Percentiles rank a stretch among this genome's conserved stretches.
Evolutionary conservation across 2,329 filamentous ascomycete species (phyloP).

Genomic region (Phialemoniopsis sp.): DNA sequence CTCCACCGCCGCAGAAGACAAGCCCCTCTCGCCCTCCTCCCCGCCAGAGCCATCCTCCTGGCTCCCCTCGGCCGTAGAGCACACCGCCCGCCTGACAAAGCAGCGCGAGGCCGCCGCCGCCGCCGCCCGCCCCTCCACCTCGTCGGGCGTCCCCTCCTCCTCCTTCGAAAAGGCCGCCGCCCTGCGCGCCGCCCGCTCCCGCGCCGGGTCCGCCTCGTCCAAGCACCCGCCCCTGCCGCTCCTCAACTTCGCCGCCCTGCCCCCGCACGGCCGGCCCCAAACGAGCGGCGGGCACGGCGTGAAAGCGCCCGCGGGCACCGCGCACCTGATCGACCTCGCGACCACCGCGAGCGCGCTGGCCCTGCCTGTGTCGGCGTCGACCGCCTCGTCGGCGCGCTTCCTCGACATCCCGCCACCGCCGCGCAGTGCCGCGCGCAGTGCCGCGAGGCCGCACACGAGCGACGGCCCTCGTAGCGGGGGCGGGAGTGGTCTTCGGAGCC

Average conservation of each 20-base stretch:
- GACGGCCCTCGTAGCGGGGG: not conserved
- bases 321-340: conserved; percentile 43
- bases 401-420: not conserved
- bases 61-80: conserved; percentile 30
- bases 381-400: not conserved
- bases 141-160: conserved; percentile 6
- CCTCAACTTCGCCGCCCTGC: conserved; percentile 62
- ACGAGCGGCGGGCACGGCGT: conserved; percentile 40
- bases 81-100: conserved; percentile 14
- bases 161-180: not conserved
- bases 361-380: too few relatives aligned
- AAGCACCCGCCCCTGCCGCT: conserved; percentile 42
- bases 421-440: too few relatives aligned
- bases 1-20: too few relatives aligned
- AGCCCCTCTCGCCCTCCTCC: not conserved
- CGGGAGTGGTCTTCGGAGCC: conserved; percentile 3
- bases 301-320: conserved; percentile 27
- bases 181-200: conserved; percentile 1
- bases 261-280: conserved; percentile 59
- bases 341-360: conserved; percentile 21
- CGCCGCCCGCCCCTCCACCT: conserved; percentile 4
- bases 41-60: conserved; percentile 18
- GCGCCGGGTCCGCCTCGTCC: conserved; percentile 4
- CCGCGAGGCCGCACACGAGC: too few relatives aligned
- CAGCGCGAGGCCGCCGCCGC: not conserved